A percentile compares a stretch with the other conserved stretches of the same genome.
Evolutionary conservation across 108 stramenopile species (phyloP).

Genomic region (Bacterosira constricta): DNA sequence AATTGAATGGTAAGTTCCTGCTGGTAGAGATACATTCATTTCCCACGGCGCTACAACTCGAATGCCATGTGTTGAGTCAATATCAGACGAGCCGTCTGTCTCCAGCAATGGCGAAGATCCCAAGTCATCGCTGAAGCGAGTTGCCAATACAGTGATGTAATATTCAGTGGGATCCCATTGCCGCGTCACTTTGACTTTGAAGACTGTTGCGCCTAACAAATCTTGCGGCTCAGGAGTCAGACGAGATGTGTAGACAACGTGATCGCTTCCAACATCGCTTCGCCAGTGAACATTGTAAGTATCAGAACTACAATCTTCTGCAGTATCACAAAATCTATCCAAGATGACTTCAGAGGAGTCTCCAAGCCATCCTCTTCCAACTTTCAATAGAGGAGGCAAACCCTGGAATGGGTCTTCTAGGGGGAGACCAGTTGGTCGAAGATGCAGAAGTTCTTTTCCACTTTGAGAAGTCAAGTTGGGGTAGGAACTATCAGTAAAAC

Average conservation of each 20-base stretch:
- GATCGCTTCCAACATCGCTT: background rate
- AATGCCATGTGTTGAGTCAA: slow-evolving; percentile 9
- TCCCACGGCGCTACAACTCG: slow-evolving; percentile 1
- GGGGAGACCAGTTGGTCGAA: background rate
- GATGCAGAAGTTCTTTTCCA: background rate
- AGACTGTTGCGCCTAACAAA: background rate
- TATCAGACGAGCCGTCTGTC: slow-evolving; percentile 1
- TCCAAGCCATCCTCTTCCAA: slow-evolving; percentile 6
- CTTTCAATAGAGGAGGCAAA: background rate
- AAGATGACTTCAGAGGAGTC: slow-evolving; percentile 5
- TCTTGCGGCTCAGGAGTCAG: background rate
- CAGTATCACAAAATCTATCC: background rate
- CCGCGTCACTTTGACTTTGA: background rate
- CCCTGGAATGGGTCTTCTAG: background rate
- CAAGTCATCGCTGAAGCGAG: background rate
- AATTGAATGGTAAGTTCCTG: too few species aligned
- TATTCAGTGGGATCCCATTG: slow-evolving; percentile 3
- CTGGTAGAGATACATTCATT: too few species aligned
- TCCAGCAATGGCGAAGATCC: background rate
- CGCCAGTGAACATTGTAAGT: slow-evolving; percentile 3
- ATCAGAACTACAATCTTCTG: background rate
- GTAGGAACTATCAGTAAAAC: background rate
- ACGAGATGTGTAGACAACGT: background rate
- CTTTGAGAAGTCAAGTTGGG: background rate
- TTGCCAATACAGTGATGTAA: slow-evolving; percentile 2